Conservation (phyloP, 2,329 filamentous ascomycete species). For the Ophiognomonia clavigignenti-juglandacearum region DNA sequence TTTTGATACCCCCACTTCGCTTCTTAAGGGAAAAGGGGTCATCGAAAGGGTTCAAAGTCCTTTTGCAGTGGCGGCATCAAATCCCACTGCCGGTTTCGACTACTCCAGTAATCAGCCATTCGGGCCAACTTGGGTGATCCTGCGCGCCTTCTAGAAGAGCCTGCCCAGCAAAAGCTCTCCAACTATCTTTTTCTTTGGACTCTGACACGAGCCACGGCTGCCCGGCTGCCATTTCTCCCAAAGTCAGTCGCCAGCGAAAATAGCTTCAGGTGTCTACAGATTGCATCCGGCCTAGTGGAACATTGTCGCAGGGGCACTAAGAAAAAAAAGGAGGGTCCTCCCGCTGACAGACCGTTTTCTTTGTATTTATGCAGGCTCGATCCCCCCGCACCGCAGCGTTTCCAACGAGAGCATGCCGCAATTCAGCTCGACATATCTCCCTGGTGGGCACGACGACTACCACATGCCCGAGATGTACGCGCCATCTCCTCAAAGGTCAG, state of each 20-base stretch:
- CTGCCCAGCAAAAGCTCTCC: no score
- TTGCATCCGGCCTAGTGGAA: slow-evolving; percentile 9
- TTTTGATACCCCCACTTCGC: background rate
- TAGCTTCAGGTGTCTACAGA: slow-evolving; percentile 16
- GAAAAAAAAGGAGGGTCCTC: slow-evolving; percentile 9
- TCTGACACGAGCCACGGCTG: no score
- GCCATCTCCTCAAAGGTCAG: slow-evolving; percentile 53
- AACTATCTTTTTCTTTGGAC: no score
- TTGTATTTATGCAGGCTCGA: slow-evolving; percentile 27
- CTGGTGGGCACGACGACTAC: slow-evolving; percentile 54
- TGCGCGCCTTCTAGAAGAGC: slow-evolving; percentile 11
- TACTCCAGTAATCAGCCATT: no score
- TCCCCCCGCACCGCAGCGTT: slow-evolving; percentile 26
- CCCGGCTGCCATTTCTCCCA: background rate
- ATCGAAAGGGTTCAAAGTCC: background rate
- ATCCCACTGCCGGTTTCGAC: slow-evolving; percentile 2
- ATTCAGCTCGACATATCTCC: slow-evolving; percentile 54
- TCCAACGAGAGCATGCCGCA: slow-evolving; percentile 36
- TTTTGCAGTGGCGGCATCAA: background rate
- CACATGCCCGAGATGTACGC: slow-evolving; percentile 58
- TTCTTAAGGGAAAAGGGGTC: background rate
- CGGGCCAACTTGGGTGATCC: no score
- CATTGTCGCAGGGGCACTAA: slow-evolving; percentile 8
- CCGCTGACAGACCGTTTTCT: slow-evolving; percentile 22
- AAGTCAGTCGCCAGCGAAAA: background rate